phyloP scores from a whole-genome alignment of 345 rosid species.

The Brassica juncea region DNA sequence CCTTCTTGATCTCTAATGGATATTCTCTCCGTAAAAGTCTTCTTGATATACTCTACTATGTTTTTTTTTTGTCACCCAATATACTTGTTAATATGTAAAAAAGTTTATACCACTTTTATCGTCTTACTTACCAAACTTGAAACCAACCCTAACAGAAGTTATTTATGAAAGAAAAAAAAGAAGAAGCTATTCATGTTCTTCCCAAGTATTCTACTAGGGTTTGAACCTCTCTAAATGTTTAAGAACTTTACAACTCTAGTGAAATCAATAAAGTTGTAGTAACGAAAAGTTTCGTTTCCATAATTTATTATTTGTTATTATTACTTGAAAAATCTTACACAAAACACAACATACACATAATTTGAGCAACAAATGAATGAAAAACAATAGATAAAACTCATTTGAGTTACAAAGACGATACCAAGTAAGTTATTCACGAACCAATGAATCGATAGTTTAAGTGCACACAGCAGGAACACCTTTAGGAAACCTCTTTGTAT shows the following conservation, averaged over 20 bases:
- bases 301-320: neutral
- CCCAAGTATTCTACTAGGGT: neutral
- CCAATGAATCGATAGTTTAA: neutral
- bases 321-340: neutral
- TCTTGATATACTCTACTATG: neutral
- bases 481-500: constrained; percentile 47
- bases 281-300: neutral
- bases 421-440: constrained; percentile 7
- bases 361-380: constrained; percentile 24
- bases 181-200: neutral
- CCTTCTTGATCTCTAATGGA: neutral
- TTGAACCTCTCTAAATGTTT: neutral
- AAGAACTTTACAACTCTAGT: neutral
- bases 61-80: neutral
- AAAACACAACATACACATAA: neutral
- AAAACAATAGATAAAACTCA: constrained; percentile 9
- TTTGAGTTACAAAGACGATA: constrained; percentile 4
- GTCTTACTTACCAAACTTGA: neutral
- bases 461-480: constrained; percentile 53
- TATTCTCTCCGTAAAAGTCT: neutral
- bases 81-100: neutral
- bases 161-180: neutral
- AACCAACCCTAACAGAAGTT: neutral
- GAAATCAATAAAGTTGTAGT: neutral
- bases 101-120: neutral